Evolutionary conservation across 192 early-diverging fungal genomes (phyloP), one percentile per base, ranked within the genome.

Genomic region (Podila verticillata): DNA sequence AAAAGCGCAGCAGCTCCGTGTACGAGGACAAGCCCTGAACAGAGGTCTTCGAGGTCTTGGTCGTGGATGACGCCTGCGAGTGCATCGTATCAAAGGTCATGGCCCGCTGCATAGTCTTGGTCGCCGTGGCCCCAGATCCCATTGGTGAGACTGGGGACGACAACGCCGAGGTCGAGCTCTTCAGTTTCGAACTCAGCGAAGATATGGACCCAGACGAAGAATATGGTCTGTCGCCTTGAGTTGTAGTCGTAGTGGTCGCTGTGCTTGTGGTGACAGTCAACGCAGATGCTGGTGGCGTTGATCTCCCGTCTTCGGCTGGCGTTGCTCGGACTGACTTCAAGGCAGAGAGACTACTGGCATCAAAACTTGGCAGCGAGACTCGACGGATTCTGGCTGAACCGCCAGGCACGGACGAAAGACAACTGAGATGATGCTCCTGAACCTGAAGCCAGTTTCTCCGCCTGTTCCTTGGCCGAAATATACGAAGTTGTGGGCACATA

Each of bases 1-100:
- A 80, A 35, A 80, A 80, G 64, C 72, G 77, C n/a, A 80, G 70
- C 7, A 80, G 19, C 4, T 80, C 77, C 22, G 69, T 35, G 26
- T 80, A 80, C 2, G 77, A 80, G 0, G 77, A 72, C 4, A 64
- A 61, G 3, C 70, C 77, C 20, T 72, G 77, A 1, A 72, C 75
- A 4, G 77, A 64, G 2, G 75, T 34, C 39, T 72, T 80, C 9
- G 60, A 63, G 3, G 69, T 67, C 65, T 72, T 79, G 32, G 35
- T 57, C 29, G 75, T 67, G 39, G 69, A 63, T 6, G 63, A 57
- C 12, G 63, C 63, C 56, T 78, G 67, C 1, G 68, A 59, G 22
- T 78, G 51, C 48, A 78, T 22, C 5, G 68, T 70, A 31, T 78
- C 75, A 61, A 70, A 78, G 0, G 68, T 78, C 75, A 70, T 66